These are phyloP conservation scores for Ceratocystis albifundus DNA, from an alignment of 2,329 filamentous ascomycete genomes.

Conservation along the genomic window DNA sequence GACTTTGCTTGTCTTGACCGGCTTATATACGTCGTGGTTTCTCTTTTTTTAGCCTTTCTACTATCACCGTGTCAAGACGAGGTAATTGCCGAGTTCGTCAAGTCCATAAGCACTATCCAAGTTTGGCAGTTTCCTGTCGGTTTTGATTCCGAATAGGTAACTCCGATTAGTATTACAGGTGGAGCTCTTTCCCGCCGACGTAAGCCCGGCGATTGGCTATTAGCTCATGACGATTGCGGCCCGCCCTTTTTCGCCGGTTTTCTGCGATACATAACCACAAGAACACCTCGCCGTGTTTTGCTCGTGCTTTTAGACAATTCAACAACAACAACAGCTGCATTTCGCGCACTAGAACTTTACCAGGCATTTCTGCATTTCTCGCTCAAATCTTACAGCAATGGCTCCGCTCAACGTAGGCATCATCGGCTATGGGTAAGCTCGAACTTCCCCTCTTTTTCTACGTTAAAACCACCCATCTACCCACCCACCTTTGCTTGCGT, in stretches of 20 bases:
- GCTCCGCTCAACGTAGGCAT: slow-evolving; percentile 39
- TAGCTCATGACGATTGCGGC: not conserved
- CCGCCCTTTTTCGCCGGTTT: too few relatives aligned
- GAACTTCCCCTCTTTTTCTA: slow-evolving; percentile 1
- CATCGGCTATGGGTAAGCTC: slow-evolving; percentile 40
- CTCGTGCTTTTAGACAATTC: not conserved
- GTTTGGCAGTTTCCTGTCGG: not conserved
- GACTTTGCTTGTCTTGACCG: too few relatives aligned
- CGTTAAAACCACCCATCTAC: not conserved
- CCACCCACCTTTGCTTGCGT: not conserved
- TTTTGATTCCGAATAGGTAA: not conserved
- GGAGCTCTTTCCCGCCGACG: slow-evolving; percentile 1
- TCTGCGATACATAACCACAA: too few relatives aligned
- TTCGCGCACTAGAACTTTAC: not conserved
- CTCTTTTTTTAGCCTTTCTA: too few relatives aligned
- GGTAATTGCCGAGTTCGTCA: slow-evolving; percentile 4
- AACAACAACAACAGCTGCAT: not conserved
- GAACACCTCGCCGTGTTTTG: too few relatives aligned
- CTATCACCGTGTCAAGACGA: too few relatives aligned
- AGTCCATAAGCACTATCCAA: not conserved
- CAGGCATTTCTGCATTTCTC: not conserved
- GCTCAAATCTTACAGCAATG: slow-evolving; percentile 6
- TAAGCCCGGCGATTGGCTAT: slow-evolving; percentile 1
- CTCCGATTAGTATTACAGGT: not conserved
- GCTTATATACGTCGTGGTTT: not conserved